Percentiles rank a stretch among this genome's conserved stretches.
Conservation (phyloP, 805 yeast species). For the Candida ovalis region DNA sequence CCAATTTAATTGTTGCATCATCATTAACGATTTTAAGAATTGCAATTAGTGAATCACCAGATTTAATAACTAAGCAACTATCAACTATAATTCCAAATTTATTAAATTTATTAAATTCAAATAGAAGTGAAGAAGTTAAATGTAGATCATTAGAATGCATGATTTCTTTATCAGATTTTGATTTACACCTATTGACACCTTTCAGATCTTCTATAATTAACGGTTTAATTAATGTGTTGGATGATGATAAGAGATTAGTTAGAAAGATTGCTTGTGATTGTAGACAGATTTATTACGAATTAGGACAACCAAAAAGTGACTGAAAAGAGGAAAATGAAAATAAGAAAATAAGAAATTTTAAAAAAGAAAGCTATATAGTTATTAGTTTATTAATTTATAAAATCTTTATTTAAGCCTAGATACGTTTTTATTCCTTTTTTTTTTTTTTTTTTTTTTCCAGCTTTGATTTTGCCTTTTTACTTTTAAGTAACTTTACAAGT, state of each 20-base stretch:
- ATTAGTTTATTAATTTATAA: too few relatives aligned
- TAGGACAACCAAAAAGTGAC: slow-evolving; percentile 26
- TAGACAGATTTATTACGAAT: slow-evolving; percentile 70
- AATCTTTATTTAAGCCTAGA: too few relatives aligned
- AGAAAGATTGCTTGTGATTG: slow-evolving; percentile 76
- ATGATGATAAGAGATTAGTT: slow-evolving; percentile 70
- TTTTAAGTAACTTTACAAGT: too few relatives aligned
- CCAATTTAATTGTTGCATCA: slow-evolving; percentile 21
- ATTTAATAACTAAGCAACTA: slow-evolving; percentile 49
- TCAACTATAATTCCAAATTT: slow-evolving; percentile 55
- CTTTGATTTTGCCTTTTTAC: too few relatives aligned
- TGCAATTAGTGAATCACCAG: slow-evolving; percentile 51
- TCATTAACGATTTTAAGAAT: slow-evolving; percentile 24
- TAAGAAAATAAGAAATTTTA: too few relatives aligned
- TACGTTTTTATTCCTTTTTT: too few relatives aligned
- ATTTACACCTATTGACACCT: slow-evolving; percentile 43
- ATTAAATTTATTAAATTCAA: slow-evolving; percentile 32
- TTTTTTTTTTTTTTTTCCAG: too few relatives aligned
- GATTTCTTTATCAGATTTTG: slow-evolving; percentile 41
- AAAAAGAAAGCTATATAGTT: too few relatives aligned
- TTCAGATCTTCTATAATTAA: slow-evolving; percentile 47
- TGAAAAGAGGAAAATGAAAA: not conserved
- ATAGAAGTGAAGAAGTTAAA: slow-evolving; percentile 44
- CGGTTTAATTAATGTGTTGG: slow-evolving; percentile 51
- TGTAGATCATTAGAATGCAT: slow-evolving; percentile 55